These are phyloP conservation scores for Scolecobasidium constrictum DNA, from an alignment of 2,329 filamentous ascomycete genomes.

Conservation along the genomic window DNA sequence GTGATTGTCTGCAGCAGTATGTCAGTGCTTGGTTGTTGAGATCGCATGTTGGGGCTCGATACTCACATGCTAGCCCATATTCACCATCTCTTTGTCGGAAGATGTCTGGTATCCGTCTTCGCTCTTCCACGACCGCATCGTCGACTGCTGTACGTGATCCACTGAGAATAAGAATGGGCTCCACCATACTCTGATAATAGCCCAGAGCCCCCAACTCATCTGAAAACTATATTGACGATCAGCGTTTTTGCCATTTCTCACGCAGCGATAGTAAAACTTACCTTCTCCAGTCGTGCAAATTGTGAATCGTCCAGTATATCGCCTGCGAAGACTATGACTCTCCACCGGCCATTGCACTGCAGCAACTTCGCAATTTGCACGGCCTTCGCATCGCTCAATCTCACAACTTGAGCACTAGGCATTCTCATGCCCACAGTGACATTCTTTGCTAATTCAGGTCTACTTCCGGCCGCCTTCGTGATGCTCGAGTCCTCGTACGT, in stretches of 20 bases:
- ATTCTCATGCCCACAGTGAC: slow-evolving; percentile 46
- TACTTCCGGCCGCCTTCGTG: slow-evolving; percentile 42
- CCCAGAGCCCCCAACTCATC: not conserved
- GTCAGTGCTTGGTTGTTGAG: too few relatives aligned
- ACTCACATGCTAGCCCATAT: slow-evolving; percentile 5
- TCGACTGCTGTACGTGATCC: slow-evolving; percentile 2
- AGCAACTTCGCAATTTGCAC: slow-evolving; percentile 50
- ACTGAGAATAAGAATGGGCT: slow-evolving; percentile 5
- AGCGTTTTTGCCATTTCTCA: not conserved
- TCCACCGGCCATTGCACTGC: slow-evolving; percentile 46
- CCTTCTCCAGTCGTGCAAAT: not conserved
- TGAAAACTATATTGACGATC: not conserved
- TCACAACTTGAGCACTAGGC: slow-evolving; percentile 47
- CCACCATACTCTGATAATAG: not conserved
- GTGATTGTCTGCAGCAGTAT: slow-evolving; percentile 3
- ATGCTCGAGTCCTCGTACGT: slow-evolving; percentile 44
- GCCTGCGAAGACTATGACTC: slow-evolving; percentile 52
- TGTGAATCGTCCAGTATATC: not conserved
- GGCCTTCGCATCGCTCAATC: slow-evolving; percentile 44
- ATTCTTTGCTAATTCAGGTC: slow-evolving; percentile 31
- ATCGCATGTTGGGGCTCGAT: too few relatives aligned
- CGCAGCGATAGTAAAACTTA: not conserved
- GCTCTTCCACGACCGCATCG: slow-evolving; percentile 5
- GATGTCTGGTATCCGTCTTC: not conserved
- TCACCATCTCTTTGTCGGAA: slow-evolving; percentile 5